Conservation (phyloP, 257 asterid species). For the Solanum virginianum region DNA sequence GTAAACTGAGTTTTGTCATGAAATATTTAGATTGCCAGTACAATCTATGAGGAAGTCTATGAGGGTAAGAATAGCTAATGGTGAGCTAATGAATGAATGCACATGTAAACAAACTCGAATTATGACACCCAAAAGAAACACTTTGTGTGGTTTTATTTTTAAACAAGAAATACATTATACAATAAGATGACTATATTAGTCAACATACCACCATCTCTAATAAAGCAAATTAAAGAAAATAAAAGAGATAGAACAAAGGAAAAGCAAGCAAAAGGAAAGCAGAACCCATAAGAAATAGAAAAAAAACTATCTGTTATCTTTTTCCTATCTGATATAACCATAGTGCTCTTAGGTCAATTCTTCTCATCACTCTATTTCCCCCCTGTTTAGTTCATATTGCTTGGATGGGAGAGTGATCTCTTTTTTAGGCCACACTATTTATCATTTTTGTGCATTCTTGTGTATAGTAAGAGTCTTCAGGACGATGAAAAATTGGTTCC, state of each 20-base stretch:
- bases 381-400: neutral
- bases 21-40: too few species aligned
- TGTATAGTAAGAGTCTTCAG: neutral
- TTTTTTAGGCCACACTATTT: neutral
- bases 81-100: too few species aligned
- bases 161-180: too few species aligned
- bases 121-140: too few species aligned
- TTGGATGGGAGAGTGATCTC: neutral
- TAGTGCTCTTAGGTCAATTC: neutral
- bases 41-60: too few species aligned
- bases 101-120: too few species aligned
- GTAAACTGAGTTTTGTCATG: neutral
- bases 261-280: neutral
- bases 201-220: conserved; percentile 23
- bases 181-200: conserved; percentile 9
- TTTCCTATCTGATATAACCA: neutral
- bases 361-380: neutral
- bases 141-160: too few species aligned
- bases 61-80: too few species aligned
- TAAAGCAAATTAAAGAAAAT: conserved; percentile 10
- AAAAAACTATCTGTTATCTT: conserved; percentile 2
- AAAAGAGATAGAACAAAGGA: neutral
- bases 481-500: conserved; percentile 3
- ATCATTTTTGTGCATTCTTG: neutral
- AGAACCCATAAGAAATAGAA: neutral